Conservation (phyloP, 371 early-diverging fungal species). For the Rhizopus sp. region DNA sequence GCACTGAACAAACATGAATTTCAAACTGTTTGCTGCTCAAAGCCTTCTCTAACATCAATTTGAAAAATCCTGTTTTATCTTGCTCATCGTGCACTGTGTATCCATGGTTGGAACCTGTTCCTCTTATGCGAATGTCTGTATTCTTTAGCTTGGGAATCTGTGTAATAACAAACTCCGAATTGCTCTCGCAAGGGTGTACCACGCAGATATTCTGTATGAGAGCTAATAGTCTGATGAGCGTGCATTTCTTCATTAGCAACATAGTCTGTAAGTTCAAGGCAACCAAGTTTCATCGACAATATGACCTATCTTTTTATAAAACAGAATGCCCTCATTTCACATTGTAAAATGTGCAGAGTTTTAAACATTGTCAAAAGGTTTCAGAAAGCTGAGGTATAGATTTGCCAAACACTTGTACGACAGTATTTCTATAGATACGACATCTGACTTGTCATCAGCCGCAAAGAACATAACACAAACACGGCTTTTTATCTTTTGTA, state of each 20-base stretch:
- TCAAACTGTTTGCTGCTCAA: neutral
- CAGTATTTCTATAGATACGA: neutral
- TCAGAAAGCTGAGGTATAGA: neutral
- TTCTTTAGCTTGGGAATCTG: neutral
- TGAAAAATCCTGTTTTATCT: too few relatives aligned
- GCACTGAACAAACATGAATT: conserved; percentile 7
- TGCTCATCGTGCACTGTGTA: conserved; percentile 15
- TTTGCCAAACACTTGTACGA: neutral
- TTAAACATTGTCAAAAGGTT: conserved; percentile 37
- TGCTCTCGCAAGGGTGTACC: neutral
- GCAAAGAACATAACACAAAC: neutral
- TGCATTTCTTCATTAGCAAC: conserved; percentile 18
- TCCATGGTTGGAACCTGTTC: neutral
- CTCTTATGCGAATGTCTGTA: conserved; percentile 11
- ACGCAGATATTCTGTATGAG: conserved; percentile 12
- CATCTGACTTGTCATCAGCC: neutral
- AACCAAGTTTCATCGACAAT: conserved; percentile 10
- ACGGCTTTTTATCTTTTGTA: neutral
- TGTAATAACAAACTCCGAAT: neutral
- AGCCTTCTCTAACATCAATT: neutral
- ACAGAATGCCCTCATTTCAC: conserved; percentile 2
- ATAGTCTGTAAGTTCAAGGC: conserved; percentile 20
- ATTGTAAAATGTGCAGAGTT: conserved; percentile 18
- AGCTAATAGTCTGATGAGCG: conserved; percentile 13
- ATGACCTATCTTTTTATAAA: conserved; percentile 12